Evolutionary conservation across 1,284 basidiomycete species (phyloP).

Genomic region (Ganoderma resinaceum): DNA sequence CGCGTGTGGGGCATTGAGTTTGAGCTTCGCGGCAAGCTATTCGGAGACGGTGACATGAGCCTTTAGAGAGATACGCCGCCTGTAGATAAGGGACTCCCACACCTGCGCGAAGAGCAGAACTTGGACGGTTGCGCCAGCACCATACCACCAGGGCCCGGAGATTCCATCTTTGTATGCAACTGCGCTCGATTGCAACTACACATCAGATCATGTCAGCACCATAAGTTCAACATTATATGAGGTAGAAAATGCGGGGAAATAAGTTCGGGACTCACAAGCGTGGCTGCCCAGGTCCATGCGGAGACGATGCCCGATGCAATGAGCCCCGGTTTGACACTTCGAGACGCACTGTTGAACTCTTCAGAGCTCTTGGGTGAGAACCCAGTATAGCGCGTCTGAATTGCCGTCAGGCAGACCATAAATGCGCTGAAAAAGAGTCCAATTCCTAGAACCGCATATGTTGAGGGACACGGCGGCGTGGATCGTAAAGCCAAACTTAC

Average conservation of each 20-base stretch:
- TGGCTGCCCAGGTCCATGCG: constrained; percentile 87
- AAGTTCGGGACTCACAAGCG: constrained; percentile 52
- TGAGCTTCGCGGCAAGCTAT: constrained; percentile 60
- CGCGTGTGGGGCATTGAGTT: constrained; percentile 65
- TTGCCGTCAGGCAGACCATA: constrained; percentile 74
- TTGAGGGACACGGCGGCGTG: too few relatives aligned
- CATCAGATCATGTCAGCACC: constrained; percentile 15
- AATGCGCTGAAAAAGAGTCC: constrained; percentile 84
- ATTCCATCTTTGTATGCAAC: constrained; percentile 87
- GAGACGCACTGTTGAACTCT: constrained; percentile 86
- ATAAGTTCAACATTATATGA: not conserved
- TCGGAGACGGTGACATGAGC: not conserved
- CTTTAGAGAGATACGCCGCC: not conserved
- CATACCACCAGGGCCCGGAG: constrained; percentile 59
- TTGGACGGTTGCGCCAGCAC: constrained; percentile 56
- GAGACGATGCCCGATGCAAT: constrained; percentile 91
- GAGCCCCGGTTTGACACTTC: constrained; percentile 86
- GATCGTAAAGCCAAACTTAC: constrained; percentile 40
- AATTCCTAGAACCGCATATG: constrained; percentile 60
- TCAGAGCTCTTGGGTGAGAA: constrained; percentile 76
- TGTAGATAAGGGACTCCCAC: constrained; percentile 12
- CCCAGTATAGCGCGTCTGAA: constrained; percentile 77
- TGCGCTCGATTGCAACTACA: constrained; percentile 75
- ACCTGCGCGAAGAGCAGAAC: constrained; percentile 57
- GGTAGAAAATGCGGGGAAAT: not conserved